A percentile compares a stretch with the other conserved stretches of the same genome.
Evolutionary conservation across 2,329 filamentous ascomycete species (phyloP).

Genomic region (Chlorencoelia australis): DNA sequence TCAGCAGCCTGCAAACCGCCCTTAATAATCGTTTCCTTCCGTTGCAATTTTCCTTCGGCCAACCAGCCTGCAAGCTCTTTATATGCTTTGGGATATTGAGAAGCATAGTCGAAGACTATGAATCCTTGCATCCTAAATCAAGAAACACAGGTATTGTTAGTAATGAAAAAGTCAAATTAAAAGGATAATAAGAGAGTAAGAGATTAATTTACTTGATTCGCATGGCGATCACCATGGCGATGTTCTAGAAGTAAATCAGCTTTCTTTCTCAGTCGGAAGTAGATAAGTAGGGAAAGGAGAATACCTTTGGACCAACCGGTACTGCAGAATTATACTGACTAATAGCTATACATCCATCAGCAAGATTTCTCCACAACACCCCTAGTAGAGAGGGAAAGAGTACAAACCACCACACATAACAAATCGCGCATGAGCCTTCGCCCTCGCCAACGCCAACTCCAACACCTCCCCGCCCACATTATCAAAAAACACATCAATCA

Average conservation of each 20-base stretch:
- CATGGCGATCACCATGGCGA: conserved; percentile 42
- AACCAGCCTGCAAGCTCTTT: conserved; percentile 57
- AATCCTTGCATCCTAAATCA: conserved; percentile 54
- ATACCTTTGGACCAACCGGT: conserved; percentile 43
- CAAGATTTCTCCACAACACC: background rate
- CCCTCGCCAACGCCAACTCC: conserved; percentile 53
- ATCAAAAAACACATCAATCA: conserved; percentile 64
- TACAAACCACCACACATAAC: conserved; percentile 53
- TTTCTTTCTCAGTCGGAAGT: background rate
- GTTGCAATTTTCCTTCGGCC: conserved; percentile 60
- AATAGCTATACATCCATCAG: conserved; percentile 34
- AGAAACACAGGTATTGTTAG: background rate
- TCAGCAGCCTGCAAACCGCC: conserved; percentile 59
- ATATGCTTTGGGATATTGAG: conserved; percentile 46
- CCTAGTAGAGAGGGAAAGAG: background rate
- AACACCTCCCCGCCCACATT: conserved; percentile 66
- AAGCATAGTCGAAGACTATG: conserved; percentile 58
- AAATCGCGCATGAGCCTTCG: conserved; percentile 53
- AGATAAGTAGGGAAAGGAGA: background rate
- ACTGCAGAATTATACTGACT: conserved; percentile 55
- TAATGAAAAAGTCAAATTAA: background rate
- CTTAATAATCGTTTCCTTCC: conserved; percentile 59
- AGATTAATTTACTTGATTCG: conserved; percentile 37
- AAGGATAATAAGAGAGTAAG: too few species aligned
- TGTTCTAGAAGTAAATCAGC: conserved; percentile 32